Percentiles rank a stretch among this genome's conserved stretches.
These are phyloP conservation scores for Beauveria asiatica DNA, from an alignment of 2,329 filamentous ascomycete genomes.

Conservation along the genomic window DNA sequence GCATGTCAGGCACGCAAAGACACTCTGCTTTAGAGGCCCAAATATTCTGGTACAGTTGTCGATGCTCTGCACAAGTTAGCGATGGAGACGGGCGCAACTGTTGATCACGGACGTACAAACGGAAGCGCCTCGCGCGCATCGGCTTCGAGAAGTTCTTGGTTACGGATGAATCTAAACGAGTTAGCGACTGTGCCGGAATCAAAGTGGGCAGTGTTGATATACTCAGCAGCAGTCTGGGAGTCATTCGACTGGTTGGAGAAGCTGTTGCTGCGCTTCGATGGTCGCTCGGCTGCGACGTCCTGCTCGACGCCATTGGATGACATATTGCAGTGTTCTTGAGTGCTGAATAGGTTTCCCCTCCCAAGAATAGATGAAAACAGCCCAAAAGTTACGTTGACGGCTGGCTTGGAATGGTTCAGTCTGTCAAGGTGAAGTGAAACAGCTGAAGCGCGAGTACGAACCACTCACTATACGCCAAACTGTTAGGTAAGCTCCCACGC, in stretches of 20 bases:
- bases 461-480: conserved; percentile 5
- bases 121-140: conserved; percentile 92
- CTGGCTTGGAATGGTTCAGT: neutral
- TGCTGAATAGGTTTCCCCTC: too few relatives aligned
- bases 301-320: conserved; percentile 11
- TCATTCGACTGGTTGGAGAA: conserved; percentile 51
- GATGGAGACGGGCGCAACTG: neutral
- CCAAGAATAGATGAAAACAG: neutral
- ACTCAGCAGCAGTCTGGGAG: conserved; percentile 69
- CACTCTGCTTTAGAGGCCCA: conserved; percentile 74
- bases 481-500: conserved; percentile 8
- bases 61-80: conserved; percentile 60
- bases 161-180: conserved; percentile 67
- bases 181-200: neutral
- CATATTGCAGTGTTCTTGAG: neutral
- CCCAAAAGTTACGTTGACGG: neutral
- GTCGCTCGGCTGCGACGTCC: conserved; percentile 14
- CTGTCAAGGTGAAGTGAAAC: neutral
- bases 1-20: conserved; percentile 92
- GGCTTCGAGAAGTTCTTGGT: conserved; percentile 82
- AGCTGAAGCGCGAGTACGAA: neutral
- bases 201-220: conserved; percentile 17
- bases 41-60: conserved; percentile 88
- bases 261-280: conserved; percentile 43
- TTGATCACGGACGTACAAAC: conserved; percentile 52